A percentile compares a stretch with the other conserved stretches of the same genome.
phyloP scores from a whole-genome alignment of 345 rosid genomes.

The Clarkia xantiana region DNA sequence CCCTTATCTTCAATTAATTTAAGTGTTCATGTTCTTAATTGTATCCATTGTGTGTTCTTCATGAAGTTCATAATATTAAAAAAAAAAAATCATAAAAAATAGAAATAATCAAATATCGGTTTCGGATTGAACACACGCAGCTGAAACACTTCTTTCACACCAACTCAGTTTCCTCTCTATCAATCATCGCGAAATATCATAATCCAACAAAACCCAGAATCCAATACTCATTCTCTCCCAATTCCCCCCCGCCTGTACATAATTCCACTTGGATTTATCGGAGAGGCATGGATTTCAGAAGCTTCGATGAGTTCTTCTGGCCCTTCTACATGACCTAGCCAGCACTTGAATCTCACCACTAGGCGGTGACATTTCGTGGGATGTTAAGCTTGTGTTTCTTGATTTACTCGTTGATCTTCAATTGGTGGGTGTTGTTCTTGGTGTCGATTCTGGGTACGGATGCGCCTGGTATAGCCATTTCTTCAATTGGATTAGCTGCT shows the following conservation, averaged over 20 bases:
- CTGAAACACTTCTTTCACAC: not conserved
- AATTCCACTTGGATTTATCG: not conserved
- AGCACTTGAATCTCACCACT: slow-evolving; percentile 78
- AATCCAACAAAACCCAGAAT: not conserved
- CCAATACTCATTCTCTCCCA: not conserved
- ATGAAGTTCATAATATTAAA: no score
- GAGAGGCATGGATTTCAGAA: slow-evolving; percentile 68
- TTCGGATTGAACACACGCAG: no score
- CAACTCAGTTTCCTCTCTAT: not conserved
- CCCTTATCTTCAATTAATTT: no score
- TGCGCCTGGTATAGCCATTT: slow-evolving; percentile 92
- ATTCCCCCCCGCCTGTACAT: not conserved
- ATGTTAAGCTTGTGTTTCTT: slow-evolving; percentile 30
- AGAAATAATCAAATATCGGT: no score
- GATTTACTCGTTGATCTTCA: slow-evolving; percentile 39
- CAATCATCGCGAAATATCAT: not conserved
- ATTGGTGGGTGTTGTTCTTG: slow-evolving; percentile 37
- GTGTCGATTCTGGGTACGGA: slow-evolving; percentile 76
- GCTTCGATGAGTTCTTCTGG: slow-evolving; percentile 89
- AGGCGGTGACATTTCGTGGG: slow-evolving; percentile 83
- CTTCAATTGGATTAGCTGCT: no score
- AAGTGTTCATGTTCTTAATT: no score
- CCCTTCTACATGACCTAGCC: slow-evolving; percentile 69
- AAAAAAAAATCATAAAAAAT: no score
- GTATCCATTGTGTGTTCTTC: no score